These are phyloP conservation scores for Penicillium crystallinum DNA, from an alignment of 495 filamentous ascomycete genomes.

Conservation along the genomic window DNA sequence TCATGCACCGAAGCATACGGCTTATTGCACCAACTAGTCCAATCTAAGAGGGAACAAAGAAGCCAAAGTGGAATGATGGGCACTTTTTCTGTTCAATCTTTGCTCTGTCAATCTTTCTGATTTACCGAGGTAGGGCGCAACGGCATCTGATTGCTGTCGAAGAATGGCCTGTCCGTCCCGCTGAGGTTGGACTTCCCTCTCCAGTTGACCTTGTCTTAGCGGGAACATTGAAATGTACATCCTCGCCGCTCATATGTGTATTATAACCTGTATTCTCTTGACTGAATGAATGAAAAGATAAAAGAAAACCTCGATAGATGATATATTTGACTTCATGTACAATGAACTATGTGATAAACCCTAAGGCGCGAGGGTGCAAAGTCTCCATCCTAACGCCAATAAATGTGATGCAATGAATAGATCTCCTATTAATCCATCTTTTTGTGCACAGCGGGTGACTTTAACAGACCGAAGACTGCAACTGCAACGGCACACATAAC, in stretches of 20 bases:
- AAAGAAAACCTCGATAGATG: neutral
- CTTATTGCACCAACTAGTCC: neutral
- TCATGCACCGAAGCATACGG: no score
- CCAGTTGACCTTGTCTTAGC: neutral
- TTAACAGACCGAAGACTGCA: slow-evolving; percentile 66
- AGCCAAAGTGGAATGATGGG: no score
- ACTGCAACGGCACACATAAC: slow-evolving; percentile 71
- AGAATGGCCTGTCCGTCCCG: neutral
- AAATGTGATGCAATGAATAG: neutral
- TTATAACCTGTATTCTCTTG: slow-evolving; percentile 3
- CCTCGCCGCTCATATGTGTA: slow-evolving; percentile 12
- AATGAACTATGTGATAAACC: neutral
- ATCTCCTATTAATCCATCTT: slow-evolving; percentile 10
- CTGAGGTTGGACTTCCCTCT: neutral
- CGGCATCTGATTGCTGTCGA: neutral
- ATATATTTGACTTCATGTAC: neutral
- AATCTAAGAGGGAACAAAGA: no score
- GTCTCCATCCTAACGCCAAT: neutral
- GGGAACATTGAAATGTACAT: neutral
- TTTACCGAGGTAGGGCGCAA: neutral
- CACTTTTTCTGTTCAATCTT: no score
- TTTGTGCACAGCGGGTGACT: slow-evolving; percentile 29
- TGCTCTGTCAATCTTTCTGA: neutral
- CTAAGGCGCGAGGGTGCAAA: neutral
- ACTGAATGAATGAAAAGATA: neutral